Conservation (phyloP, 169 alveolate species). For the Plasmodium knowlesi region DNA sequence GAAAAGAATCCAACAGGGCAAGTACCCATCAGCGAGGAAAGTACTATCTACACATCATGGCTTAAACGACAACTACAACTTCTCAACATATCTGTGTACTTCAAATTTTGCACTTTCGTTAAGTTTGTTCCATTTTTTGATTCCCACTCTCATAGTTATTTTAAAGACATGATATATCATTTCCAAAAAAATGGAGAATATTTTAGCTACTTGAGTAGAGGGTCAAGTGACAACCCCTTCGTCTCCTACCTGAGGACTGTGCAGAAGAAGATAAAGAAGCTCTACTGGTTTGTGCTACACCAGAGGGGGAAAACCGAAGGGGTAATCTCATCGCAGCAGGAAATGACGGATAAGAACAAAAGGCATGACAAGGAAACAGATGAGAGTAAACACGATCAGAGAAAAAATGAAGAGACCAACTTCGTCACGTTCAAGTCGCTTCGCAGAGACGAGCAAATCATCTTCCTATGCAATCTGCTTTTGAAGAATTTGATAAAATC, state of each 20-base stretch:
- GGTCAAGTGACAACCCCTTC: conserved; percentile 8
- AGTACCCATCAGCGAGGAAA: neutral
- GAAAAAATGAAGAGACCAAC: neutral
- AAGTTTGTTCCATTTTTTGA: conserved; percentile 57
- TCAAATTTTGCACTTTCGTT: conserved; percentile 41
- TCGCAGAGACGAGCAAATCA: conserved; percentile 45
- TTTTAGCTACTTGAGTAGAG: conserved; percentile 42
- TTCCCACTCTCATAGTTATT: neutral
- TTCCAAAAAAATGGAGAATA: conserved; percentile 23
- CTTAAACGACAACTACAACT: conserved; percentile 60
- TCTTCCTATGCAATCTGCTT: conserved; percentile 46
- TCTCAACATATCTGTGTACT: conserved; percentile 39
- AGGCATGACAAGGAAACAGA: neutral
- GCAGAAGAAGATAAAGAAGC: conserved; percentile 14
- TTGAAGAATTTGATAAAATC: conserved; percentile 68
- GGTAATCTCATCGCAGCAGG: neutral
- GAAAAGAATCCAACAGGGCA: neutral
- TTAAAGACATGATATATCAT: neutral
- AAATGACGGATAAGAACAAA: neutral
- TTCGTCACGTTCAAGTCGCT: conserved; percentile 16
- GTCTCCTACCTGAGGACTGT: conserved; percentile 38
- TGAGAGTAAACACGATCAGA: neutral
- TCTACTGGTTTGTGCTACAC: conserved; percentile 1
- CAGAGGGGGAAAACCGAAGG: neutral
- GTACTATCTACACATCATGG: conserved; percentile 28